A percentile compares a stretch with the other conserved stretches of the same genome.
Conservation (phyloP, 2,329 filamentous ascomycete genomes). For the Coniochaeta ligniaria region DNA sequence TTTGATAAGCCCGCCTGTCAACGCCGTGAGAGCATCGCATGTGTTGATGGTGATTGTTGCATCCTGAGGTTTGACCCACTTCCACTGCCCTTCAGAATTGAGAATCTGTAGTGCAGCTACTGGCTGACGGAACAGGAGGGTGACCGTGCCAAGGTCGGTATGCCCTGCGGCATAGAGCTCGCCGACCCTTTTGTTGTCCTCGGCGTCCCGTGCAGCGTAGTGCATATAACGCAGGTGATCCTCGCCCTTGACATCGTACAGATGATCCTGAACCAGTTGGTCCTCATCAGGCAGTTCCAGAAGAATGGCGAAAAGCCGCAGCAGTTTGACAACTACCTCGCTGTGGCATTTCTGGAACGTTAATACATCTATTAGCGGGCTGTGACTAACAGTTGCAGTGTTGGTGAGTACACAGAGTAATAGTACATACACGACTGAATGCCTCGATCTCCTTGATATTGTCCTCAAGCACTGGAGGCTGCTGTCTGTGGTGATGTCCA, state of each 20-base stretch:
- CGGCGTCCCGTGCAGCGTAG: slow-evolving; percentile 36
- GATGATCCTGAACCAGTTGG: slow-evolving; percentile 44
- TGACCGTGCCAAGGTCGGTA: slow-evolving; percentile 3
- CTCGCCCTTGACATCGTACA: slow-evolving; percentile 45
- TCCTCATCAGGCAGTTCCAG: slow-evolving; percentile 51
- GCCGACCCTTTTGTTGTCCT: slow-evolving; percentile 19
- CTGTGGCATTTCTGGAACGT: no score
- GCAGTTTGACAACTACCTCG: slow-evolving; percentile 25
- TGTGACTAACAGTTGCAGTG: no score
- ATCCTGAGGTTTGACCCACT: not conserved
- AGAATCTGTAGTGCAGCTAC: slow-evolving; percentile 5
- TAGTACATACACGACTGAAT: no score
- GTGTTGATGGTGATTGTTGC: slow-evolving; percentile 3
- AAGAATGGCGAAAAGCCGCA: slow-evolving; percentile 50
- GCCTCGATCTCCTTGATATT: no score
- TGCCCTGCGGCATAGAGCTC: slow-evolving; percentile 24
- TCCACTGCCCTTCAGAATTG: slow-evolving; percentile 5
- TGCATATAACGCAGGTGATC: slow-evolving; percentile 55
- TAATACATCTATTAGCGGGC: no score
- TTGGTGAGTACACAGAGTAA: no score
- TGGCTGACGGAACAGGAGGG: slow-evolving; percentile 8
- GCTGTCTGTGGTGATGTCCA: no score
- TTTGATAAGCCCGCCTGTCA: not conserved
- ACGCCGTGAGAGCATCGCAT: not conserved
- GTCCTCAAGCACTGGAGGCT: no score